Percentiles rank a stretch among this genome's conserved stretches.
Conservation (phyloP, 2,329 filamentous ascomycete species). For the Cytospora piceae region DNA sequence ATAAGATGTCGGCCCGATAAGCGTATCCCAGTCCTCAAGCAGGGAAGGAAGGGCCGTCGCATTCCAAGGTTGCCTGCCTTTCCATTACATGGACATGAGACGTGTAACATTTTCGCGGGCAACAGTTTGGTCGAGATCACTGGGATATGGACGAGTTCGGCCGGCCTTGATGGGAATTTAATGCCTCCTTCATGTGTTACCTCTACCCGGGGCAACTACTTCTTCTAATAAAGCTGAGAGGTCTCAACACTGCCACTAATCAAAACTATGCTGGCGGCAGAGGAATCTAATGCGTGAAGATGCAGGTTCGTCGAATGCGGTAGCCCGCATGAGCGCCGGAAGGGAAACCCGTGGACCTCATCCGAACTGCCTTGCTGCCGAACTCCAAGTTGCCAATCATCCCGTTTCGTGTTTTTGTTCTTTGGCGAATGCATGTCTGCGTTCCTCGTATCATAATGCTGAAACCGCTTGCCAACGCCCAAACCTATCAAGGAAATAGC, state of each 20-base stretch:
- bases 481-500: not conserved
- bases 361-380: constrained; percentile 1
- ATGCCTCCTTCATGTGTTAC: not conserved
- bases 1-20: constrained; percentile 9
- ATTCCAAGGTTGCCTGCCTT: not conserved
- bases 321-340: constrained; percentile 2
- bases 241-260: not conserved
- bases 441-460: constrained; percentile 12
- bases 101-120: not conserved
- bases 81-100: not conserved
- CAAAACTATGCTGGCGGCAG: constrained; percentile 4
- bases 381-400: constrained; percentile 11
- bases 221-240: not conserved
- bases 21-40: not conserved
- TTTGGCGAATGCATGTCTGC: constrained; percentile 4
- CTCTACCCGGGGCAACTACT: not conserved
- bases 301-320: not conserved
- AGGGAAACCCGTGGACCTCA: not conserved
- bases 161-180: not conserved
- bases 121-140: not conserved
- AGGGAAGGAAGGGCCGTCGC: not conserved
- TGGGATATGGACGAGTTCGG: not conserved
- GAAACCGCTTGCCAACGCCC: constrained; percentile 15
- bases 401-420: not conserved
- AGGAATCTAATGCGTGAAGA: not conserved